Percentiles rank a stretch among this genome's conserved stretches.
phyloP scores from a whole-genome alignment of 768 basidiomycete genomes.

The Russula earlei region DNA sequence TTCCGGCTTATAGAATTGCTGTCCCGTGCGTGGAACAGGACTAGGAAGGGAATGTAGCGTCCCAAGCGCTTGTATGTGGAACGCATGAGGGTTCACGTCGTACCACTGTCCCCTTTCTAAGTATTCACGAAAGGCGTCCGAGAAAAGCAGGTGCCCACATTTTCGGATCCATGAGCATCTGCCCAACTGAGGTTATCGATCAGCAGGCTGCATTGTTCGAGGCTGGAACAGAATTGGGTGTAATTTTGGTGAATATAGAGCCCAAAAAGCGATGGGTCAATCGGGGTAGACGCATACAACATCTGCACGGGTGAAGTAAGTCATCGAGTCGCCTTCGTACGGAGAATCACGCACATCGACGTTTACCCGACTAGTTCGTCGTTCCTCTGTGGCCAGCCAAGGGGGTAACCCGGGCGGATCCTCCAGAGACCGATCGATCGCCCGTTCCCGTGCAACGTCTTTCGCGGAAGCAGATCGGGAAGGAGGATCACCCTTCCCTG shows the following conservation, averaged over 20 bases:
- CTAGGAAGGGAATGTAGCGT: slow-evolving; percentile 81
- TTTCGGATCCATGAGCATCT: slow-evolving; percentile 58
- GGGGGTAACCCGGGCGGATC: slow-evolving; percentile 49
- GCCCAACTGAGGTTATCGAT: slow-evolving; percentile 71
- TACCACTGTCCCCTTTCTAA: slow-evolving; percentile 38
- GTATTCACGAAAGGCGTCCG: neutral
- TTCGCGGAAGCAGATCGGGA: slow-evolving; percentile 45
- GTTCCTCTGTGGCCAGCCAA: slow-evolving; percentile 50
- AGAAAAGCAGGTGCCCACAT: slow-evolving; percentile 24
- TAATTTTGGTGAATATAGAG: slow-evolving; percentile 95
- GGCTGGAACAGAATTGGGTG: slow-evolving; percentile 66
- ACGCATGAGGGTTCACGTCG: slow-evolving; percentile 71
- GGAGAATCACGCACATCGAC: slow-evolving; percentile 46
- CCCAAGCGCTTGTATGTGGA: slow-evolving; percentile 74
- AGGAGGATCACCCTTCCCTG: slow-evolving; percentile 71
- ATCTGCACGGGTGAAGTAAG: slow-evolving; percentile 31
- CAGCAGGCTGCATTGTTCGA: slow-evolving; percentile 64
- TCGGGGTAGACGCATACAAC: slow-evolving; percentile 76
- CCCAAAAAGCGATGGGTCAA: slow-evolving; percentile 83
- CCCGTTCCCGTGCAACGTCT: slow-evolving; percentile 53
- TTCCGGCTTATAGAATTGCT: slow-evolving; percentile 80
- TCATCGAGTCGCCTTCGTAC: neutral
- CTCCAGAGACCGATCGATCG: slow-evolving; percentile 43
- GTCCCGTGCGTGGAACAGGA: slow-evolving; percentile 69
- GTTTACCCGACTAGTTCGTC: slow-evolving; percentile 65